These are phyloP conservation scores for Suillus americanus DNA, from an alignment of 768 basidiomycete genomes.

Conservation along the genomic window DNA sequence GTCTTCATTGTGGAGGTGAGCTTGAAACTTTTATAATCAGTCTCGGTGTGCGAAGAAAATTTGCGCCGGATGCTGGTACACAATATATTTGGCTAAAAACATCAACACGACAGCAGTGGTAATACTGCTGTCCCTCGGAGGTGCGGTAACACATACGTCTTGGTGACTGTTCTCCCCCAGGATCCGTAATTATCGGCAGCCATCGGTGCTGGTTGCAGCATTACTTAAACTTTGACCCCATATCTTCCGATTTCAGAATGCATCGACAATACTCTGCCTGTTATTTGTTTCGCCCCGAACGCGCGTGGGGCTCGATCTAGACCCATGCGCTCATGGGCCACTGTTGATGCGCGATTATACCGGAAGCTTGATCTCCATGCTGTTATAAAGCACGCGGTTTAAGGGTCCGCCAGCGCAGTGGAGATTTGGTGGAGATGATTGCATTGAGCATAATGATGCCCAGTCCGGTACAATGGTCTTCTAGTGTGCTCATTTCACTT, in stretches of 20 bases:
- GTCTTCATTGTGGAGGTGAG: background rate
- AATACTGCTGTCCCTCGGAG: background rate
- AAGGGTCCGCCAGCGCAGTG: background rate
- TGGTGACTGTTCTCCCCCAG: background rate
- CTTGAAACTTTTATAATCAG: background rate
- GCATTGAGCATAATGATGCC: background rate
- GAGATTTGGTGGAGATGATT: background rate
- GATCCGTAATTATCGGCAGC: background rate
- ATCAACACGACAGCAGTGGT: background rate
- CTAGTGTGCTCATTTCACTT: background rate
- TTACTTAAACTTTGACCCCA: background rate
- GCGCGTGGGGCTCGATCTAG: background rate
- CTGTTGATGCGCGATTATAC: background rate
- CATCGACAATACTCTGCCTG: background rate
- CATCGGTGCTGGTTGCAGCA: background rate
- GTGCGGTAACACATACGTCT: background rate
- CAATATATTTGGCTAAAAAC: background rate
- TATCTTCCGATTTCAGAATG: background rate
- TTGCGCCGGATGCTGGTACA: background rate
- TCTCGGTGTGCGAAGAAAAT: background rate
- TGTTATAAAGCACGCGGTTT: background rate
- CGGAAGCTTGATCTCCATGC: background rate
- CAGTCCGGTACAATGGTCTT: background rate
- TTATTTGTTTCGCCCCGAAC: background rate
- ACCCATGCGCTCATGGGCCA: background rate